Evolutionary conservation across 1,139 yeast species (phyloP).

Genomic region (Kodamaea suecica): DNA sequence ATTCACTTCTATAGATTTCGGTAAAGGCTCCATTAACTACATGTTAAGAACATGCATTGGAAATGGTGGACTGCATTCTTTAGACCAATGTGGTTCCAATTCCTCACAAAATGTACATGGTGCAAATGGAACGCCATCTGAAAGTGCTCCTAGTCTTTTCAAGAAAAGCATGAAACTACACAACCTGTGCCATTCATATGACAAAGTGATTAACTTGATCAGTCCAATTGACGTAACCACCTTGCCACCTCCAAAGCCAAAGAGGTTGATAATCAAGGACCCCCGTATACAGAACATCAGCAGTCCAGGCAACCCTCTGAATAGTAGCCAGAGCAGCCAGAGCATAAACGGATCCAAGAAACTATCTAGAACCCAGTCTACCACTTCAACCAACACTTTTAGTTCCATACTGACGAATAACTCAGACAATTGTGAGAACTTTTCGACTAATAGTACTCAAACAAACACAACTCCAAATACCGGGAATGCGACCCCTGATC

Average conservation of each 20-base stretch:
- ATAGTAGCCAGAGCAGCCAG: not conserved
- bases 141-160: conserved; percentile 1
- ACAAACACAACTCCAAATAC: conserved; percentile 5
- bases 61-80: conserved; percentile 17
- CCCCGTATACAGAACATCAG: conserved; percentile 22
- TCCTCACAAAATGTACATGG: too few relatives aligned
- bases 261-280: conserved; percentile 57
- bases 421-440: conserved; percentile 21
- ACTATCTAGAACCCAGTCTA: conserved; percentile 2
- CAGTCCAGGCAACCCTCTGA: not conserved
- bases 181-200: conserved; percentile 43
- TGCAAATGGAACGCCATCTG: too few relatives aligned
- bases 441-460: conserved; percentile 2
- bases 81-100: conserved; percentile 1
- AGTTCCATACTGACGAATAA: conserved; percentile 36
- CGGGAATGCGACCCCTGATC: conserved; percentile 5
- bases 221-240: conserved; percentile 73
- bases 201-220: conserved; percentile 55
- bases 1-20: conserved; percentile 76
- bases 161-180: conserved; percentile 9
- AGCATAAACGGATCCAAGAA: not conserved
- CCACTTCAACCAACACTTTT: conserved; percentile 27
- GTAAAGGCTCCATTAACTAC: conserved; percentile 79
- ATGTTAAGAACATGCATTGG: conserved; percentile 55
- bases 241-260: conserved; percentile 66